Evolutionary conservation across 345 rosid genomes (phyloP).

Genomic region (Lumnitzera littorea): DNA sequence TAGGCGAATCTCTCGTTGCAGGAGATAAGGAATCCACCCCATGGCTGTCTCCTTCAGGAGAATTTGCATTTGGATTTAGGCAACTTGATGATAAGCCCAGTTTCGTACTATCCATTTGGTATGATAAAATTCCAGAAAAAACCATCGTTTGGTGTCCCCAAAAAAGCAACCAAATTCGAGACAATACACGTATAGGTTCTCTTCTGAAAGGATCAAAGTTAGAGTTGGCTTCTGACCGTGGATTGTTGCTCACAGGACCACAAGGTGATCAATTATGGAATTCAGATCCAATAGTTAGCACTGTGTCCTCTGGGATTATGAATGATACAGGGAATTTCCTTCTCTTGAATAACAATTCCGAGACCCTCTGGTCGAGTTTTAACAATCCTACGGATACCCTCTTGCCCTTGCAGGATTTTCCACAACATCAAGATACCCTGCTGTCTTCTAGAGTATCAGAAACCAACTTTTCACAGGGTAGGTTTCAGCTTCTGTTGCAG

Average conservation of each 20-base stretch:
- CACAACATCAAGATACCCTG: background rate
- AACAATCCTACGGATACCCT: conserved; percentile 23
- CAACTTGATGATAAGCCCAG: background rate
- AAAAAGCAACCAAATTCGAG: background rate
- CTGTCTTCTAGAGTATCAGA: conserved; percentile 12
- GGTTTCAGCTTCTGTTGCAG: conserved; percentile 13
- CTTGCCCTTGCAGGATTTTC: conserved; percentile 14
- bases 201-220: conserved; percentile 14
- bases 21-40: conserved; percentile 6
- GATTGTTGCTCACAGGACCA: conserved; percentile 12
- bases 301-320: conserved; percentile 14
- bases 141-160: conserved; percentile 16
- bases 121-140: conserved; percentile 12
- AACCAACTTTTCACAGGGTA: conserved; percentile 14
- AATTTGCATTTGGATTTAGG: conserved; percentile 25
- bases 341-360: conserved; percentile 3
- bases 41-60: conserved; percentile 22
- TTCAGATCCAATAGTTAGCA: background rate
- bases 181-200: background rate
- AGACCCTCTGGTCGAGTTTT: conserved; percentile 24
- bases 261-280: conserved; percentile 15
- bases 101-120: conserved; percentile 29
- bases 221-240: conserved; percentile 12
- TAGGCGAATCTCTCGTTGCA: conserved; percentile 2
- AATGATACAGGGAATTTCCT: conserved; percentile 17